Base-by-base conservation (phyloP, 192 early-diverging fungal genomes). In the Podila epigama region DNA sequence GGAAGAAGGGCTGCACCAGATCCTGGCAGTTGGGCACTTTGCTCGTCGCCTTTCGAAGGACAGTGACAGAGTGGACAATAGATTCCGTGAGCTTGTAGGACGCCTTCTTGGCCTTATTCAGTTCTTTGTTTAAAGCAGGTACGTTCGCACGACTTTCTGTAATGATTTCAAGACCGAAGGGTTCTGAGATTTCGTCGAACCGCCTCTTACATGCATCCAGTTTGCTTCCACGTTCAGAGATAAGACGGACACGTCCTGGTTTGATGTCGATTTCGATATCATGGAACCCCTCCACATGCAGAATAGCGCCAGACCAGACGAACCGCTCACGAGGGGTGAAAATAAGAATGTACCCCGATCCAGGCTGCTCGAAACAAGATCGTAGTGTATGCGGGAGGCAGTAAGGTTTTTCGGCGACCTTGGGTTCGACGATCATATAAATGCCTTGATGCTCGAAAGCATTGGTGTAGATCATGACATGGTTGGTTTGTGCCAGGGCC, bases 351-450 rank as follows among this genome's bases (percentile, higher is more conserved):
- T 90, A 92, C 4, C 87, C 86, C 2, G 66, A 54, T 18, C 73
- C 73, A 22, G 60, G 37, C 41, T 77, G 73, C 52, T 83, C 75
- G 35, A 70, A 68, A 51, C 88, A 88, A 2, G 88, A 77, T n/a
- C 73, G 51, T 0, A 93, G 79, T 16, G 91, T 77, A 55, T 79
- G 72, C 15, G 79, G 63, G 20, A 88, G 83, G 27, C 75, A 56
- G 4, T 88, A 63, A 1, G 85, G 88, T 20, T 83, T 81, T 20
- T 85, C 71, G 25, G 82, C 57, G 41, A 92, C 75, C 7, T 83
- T 75, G 50, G 88, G 88, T 64, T 88, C 89, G 10, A 92, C 92
- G 64, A 96, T 84, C n/a, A 96, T 86, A 58, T 91, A 94, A 1
- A 90, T 66, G 1, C 91, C 90, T 35, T 84, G 83, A 31, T 79